Evolutionary conservation across 805 yeast genomes (phyloP), one percentile per base, ranked within the genome.

Genomic region (Maudiozyma turicensis): DNA sequence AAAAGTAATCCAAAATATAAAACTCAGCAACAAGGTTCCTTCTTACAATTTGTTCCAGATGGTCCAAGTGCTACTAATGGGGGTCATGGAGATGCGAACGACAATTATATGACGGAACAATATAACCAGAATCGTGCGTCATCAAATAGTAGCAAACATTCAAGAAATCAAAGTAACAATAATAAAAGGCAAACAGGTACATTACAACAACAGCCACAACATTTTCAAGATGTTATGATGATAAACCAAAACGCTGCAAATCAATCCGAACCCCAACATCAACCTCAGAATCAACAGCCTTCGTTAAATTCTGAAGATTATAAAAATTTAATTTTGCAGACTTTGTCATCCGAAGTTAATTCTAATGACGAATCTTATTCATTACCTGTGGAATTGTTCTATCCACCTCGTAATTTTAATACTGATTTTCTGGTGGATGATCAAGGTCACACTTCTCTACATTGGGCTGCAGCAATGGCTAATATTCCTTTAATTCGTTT

Each of bases 391-490:
- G 70, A 75, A 48, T 60, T 81, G 26, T 64, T 71, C 37, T 68
- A 72, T 46, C 86, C 86, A 5, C 90, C 91, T 1, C 66, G 69
- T 37, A 78, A 80, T 56, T 79, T 83, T 52, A 76, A 81, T 55
- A 76, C 83, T 47, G 78, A 83, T 60, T 82, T 76, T 51, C 74
- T 84, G 5, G 79, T 86, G 29, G 95, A 86, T 59, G 81, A 79
- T 50, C 93, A 86, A 54, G 93, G 93, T 0, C 89, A 86, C 57
- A 81, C 91, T 0, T 78, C 89, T 1, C 70, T 86, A 46, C 95
- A 86, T 61, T 86, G 95, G 95, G 91, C 95, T 0, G 76, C 87
- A 34, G 84, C 93, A 0, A 77, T 86, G 81, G 91, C 86, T 0
- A 77, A 81, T 52, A 61, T 76, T 15, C 72, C 75, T 8, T 70